phyloP scores from a whole-genome alignment of 108 stramenopile genomes.

The Skeletonema grethae region DNA sequence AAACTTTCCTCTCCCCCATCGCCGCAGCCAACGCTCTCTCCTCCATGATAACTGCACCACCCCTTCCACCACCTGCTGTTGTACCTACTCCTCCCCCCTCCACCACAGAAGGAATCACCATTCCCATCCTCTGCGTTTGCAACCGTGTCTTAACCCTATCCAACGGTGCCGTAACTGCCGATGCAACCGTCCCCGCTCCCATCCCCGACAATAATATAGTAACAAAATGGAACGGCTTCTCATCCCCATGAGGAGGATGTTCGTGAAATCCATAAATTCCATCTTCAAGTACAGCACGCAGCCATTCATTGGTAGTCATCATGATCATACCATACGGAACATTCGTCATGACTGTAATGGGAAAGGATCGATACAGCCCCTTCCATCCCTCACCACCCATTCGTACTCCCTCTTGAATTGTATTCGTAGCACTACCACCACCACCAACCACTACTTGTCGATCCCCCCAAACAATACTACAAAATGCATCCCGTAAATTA shows the following conservation, averaged over 20 bases:
- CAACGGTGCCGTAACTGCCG: slow-evolving; percentile 91
- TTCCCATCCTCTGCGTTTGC: slow-evolving; percentile 75
- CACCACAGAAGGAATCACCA: slow-evolving; percentile 26
- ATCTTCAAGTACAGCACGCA: slow-evolving; percentile 60
- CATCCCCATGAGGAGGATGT: slow-evolving; percentile 9
- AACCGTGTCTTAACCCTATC: slow-evolving; percentile 96
- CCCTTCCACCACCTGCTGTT: neutral
- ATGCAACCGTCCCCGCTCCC: slow-evolving; percentile 90
- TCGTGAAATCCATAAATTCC: slow-evolving; percentile 37
- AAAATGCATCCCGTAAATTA: slow-evolving; percentile 68
- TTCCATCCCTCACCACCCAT: slow-evolving; percentile 68
- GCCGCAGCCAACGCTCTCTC: slow-evolving; percentile 39
- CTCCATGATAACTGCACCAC: slow-evolving; percentile 29
- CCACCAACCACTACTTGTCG: neutral
- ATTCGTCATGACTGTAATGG: slow-evolving; percentile 94
- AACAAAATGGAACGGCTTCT: slow-evolving; percentile 32
- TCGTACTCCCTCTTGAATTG: neutral
- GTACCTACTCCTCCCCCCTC: neutral
- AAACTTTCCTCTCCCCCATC: slow-evolving; percentile 29
- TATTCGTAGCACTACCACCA: slow-evolving; percentile 1
- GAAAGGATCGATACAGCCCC: slow-evolving; percentile 88
- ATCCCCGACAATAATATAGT: slow-evolving; percentile 77
- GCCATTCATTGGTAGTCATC: slow-evolving; percentile 94
- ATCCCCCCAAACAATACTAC: slow-evolving; percentile 49
- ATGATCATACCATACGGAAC: slow-evolving; percentile 97